phyloP scores from a whole-genome alignment of 202 grass and related monocot genomes.

The Schoenoplectus tabernaemontani region DNA sequence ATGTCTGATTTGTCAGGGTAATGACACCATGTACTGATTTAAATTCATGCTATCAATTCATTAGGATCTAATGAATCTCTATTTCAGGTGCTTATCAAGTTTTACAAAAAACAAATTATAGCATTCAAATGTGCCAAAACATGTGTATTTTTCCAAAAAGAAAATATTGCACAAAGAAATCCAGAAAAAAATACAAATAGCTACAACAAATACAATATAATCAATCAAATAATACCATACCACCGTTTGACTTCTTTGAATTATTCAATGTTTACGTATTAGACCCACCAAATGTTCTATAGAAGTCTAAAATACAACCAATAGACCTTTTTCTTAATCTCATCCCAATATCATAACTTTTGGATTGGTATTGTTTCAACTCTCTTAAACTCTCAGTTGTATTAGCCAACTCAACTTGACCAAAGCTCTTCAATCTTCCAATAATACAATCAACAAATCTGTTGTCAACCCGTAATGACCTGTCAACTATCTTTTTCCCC shows the following conservation, averaged over 20 bases:
- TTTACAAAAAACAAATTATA: not conserved
- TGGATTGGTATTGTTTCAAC: not conserved
- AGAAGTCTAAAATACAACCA: not conserved
- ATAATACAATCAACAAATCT: slow-evolving; percentile 36
- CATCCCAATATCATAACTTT: too few relatives aligned
- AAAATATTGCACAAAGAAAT: not conserved
- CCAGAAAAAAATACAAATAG: not conserved
- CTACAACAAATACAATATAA: not conserved
- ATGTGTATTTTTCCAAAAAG: not conserved
- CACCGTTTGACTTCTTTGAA: not conserved
- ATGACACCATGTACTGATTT: not conserved
- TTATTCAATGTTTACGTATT: not conserved
- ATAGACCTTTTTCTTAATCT: not conserved
- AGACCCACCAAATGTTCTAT: not conserved
- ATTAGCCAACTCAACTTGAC: slow-evolving; percentile 46
- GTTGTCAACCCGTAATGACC: slow-evolving; percentile 29
- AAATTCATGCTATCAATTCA: not conserved
- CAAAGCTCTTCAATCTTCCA: slow-evolving; percentile 35
- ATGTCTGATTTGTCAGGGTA: not conserved
- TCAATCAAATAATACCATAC: not conserved
- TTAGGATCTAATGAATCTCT: not conserved
- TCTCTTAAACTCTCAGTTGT: slow-evolving; percentile 21
- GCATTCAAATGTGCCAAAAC: not conserved
- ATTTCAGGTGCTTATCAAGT: not conserved
- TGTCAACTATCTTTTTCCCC: slow-evolving; percentile 37